These are phyloP conservation scores for Epichloe gansuensis DNA, from an alignment of 2,329 filamentous ascomycete genomes.

Conservation along the genomic window DNA sequence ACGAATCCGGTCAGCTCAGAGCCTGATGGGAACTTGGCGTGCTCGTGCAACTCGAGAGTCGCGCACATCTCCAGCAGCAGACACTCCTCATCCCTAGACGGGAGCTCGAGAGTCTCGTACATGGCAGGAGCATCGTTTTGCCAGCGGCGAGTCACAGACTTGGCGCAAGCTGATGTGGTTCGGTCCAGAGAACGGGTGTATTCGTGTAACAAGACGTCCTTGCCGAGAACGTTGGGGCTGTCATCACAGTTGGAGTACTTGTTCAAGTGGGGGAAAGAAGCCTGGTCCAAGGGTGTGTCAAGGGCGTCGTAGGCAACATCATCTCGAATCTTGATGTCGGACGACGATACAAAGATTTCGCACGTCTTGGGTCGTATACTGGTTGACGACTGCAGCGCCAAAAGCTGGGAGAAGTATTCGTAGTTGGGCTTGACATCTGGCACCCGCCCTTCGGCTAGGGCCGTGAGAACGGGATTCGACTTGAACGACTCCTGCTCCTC, in stretches of 20 bases:
- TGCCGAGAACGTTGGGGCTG: constrained; percentile 34
- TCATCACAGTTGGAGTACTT: constrained; percentile 41
- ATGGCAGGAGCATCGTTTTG: constrained; percentile 45
- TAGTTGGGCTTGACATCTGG: constrained; percentile 49
- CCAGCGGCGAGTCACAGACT: constrained; percentile 42
- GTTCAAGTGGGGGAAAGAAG: constrained; percentile 45
- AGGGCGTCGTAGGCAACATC: constrained; percentile 32
- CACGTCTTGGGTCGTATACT: constrained; percentile 43
- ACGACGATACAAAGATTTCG: constrained; percentile 45
- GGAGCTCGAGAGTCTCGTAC: constrained; percentile 36
- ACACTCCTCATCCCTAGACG: constrained; percentile 35
- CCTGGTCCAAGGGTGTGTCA: constrained; percentile 28
- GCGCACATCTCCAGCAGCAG: constrained; percentile 51
- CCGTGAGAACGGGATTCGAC: constrained; percentile 49
- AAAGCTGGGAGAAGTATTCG: constrained; percentile 45
- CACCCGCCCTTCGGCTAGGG: constrained; percentile 43
- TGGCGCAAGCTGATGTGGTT: constrained; percentile 41
- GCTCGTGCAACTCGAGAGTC: constrained; percentile 45
- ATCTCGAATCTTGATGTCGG: constrained; percentile 36
- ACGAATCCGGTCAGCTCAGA: constrained; percentile 47
- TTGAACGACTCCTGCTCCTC: constrained; percentile 44
- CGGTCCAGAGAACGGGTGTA: constrained; percentile 43
- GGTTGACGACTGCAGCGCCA: constrained; percentile 40
- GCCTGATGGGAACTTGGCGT: constrained; percentile 43
- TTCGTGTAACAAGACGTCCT: constrained; percentile 44